phyloP scores from a whole-genome alignment of 257 asterid genomes.

The Echites panduratus region DNA sequence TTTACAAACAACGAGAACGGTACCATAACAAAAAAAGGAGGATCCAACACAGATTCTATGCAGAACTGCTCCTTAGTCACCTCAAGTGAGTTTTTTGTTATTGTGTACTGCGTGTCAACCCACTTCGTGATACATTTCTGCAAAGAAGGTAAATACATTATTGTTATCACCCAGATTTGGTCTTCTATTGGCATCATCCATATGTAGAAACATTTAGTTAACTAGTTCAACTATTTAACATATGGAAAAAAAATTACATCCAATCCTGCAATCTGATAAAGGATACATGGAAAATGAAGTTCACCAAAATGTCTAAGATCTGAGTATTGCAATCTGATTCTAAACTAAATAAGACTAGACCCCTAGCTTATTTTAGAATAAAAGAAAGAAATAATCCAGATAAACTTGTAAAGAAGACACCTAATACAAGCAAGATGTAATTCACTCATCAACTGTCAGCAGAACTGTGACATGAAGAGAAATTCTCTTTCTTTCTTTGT shows the following conservation, averaged over 20 bases:
- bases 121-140: constrained; percentile 72
- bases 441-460: background rate
- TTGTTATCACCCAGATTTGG: background rate
- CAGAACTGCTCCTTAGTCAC: constrained; percentile 26
- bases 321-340: too few relatives aligned
- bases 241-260: background rate
- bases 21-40: constrained; percentile 28
- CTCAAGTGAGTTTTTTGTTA: constrained; percentile 35
- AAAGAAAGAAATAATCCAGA: background rate
- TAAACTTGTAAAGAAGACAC: background rate
- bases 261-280: background rate
- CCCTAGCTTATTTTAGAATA: background rate
- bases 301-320: background rate
- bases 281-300: background rate
- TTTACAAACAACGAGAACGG: constrained; percentile 48
- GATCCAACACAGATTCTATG: constrained; percentile 30
- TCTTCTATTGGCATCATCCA: background rate
- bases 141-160: constrained; percentile 16
- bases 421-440: background rate
- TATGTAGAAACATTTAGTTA: background rate
- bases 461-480: background rate
- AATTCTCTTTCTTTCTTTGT: background rate
- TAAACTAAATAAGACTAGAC: background rate
- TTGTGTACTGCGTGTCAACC: constrained; percentile 69
- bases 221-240: background rate